Conservation (phyloP, 2,329 filamentous ascomycete genomes). For the Fusarium lyarnte region DNA sequence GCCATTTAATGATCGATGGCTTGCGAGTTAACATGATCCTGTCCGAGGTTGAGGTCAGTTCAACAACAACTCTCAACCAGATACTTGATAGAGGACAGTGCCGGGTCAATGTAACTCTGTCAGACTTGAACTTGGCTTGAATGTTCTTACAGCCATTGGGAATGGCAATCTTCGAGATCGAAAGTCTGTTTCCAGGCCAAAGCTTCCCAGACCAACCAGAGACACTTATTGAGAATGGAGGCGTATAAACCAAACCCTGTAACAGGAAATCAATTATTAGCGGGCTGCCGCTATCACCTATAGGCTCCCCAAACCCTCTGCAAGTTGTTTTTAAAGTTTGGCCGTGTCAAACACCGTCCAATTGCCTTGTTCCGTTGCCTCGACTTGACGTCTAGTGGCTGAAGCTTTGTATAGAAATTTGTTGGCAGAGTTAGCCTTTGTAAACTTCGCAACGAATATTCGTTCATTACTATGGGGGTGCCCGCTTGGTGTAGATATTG, state of each 20-base stretch:
- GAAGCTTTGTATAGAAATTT: slow-evolving; percentile 2
- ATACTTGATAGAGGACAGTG: neutral
- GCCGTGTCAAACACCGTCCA: neutral
- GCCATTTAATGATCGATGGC: neutral
- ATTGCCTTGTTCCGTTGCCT: slow-evolving; percentile 3
- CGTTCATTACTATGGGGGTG: neutral
- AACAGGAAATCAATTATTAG: neutral
- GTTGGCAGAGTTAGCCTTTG: neutral
- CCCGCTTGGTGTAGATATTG: neutral
- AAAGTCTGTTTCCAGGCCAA: neutral
- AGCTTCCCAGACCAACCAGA: neutral
- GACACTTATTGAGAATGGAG: slow-evolving; percentile 15
- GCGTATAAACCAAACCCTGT: neutral
- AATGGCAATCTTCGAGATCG: neutral
- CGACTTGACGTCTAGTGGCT: no score
- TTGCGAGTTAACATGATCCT: neutral
- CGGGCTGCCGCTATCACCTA: neutral
- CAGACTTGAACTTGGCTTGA: neutral
- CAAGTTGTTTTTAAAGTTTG: slow-evolving; percentile 3
- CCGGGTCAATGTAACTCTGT: neutral
- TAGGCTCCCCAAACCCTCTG: neutral
- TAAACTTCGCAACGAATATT: neutral
- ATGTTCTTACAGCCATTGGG: neutral
- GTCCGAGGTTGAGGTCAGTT: neutral
- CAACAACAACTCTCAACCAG: neutral